phyloP scores from a whole-genome alignment of 306 rosid species.

The Cucumis hystrix region DNA sequence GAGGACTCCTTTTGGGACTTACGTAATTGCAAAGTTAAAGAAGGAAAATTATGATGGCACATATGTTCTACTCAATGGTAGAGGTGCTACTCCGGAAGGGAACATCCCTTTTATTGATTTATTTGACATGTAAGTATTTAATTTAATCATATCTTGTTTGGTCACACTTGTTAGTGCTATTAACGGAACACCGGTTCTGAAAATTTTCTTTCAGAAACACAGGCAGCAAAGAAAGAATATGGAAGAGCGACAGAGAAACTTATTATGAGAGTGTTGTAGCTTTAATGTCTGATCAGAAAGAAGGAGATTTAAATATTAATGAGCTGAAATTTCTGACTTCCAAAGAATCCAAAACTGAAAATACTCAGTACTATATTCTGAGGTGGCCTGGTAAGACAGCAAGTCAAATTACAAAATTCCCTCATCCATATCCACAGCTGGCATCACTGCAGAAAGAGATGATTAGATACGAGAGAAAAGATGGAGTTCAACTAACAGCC shows the following conservation, averaged over 20 bases:
- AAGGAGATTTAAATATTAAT: conserved; percentile 67
- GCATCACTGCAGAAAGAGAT: conserved; percentile 90
- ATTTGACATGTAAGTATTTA: conserved; percentile 72
- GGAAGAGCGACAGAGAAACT: conserved; percentile 82
- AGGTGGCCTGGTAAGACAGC: conserved; percentile 74
- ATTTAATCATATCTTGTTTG: background rate
- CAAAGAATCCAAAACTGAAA: conserved; percentile 94
- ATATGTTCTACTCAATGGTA: conserved; percentile 65
- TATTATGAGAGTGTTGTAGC: conserved; percentile 79
- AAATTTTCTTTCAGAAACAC: conserved; percentile 64
- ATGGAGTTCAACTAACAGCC: conserved; percentile 95
- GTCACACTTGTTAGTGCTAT: conserved; percentile 3
- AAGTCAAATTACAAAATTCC: conserved; percentile 70
- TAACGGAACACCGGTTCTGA: conserved; percentile 17
- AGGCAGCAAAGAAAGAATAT: conserved; percentile 79
- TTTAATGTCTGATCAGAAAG: conserved; percentile 85
- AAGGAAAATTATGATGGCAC: conserved; percentile 51
- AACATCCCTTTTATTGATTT: conserved; percentile 93
- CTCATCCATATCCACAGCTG: conserved; percentile 98
- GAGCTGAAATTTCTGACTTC: conserved; percentile 70
- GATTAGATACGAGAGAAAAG: conserved; percentile 91
- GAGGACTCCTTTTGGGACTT: conserved; percentile 81
- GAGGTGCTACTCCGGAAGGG: conserved; percentile 92
- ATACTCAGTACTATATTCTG: conserved; percentile 71
- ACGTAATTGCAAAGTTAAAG: conserved; percentile 62